Conservation (phyloP, 2,329 filamentous ascomycete genomes). For the Ceratocystis destructans region DNA sequence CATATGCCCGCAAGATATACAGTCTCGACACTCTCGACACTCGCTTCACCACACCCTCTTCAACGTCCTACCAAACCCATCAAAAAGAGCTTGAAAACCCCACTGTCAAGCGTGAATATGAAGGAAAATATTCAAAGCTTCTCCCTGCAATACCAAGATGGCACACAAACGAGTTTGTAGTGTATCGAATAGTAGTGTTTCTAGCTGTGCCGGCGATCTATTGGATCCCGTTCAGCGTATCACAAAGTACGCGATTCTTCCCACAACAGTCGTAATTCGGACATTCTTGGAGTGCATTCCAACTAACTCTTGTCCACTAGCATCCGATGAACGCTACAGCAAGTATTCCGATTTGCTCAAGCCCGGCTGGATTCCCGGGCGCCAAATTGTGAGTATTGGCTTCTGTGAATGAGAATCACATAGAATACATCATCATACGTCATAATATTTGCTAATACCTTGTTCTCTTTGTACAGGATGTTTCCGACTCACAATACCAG, state of each 20-base stretch:
- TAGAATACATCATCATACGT: background rate
- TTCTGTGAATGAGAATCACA: conserved; percentile 16
- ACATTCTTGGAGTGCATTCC: conserved; percentile 9
- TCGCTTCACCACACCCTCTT: conserved; percentile 54
- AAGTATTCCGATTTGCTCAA: conserved; percentile 59
- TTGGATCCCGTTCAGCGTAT: conserved; percentile 76
- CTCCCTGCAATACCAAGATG: conserved; percentile 55
- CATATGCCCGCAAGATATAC: conserved; percentile 41
- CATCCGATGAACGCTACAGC: conserved; percentile 64
- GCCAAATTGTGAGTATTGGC: conserved; percentile 58
- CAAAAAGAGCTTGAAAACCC: conserved; percentile 27
- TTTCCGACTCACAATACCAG: conserved; percentile 77
- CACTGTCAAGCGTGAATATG: conserved; percentile 25
- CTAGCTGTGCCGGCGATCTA: conserved; percentile 72
- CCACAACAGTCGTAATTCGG: background rate
- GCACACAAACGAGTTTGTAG: conserved; percentile 71
- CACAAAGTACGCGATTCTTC: conserved; percentile 46
- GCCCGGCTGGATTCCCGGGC: conserved; percentile 81
- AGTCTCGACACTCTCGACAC: conserved; percentile 49
- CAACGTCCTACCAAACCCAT: conserved; percentile 47
- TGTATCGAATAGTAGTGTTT: conserved; percentile 61
- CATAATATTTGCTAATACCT: background rate
- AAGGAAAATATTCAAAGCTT: conserved; percentile 28
- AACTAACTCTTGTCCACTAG: conserved; percentile 33
- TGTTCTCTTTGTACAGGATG: conserved; percentile 44